phyloP scores from a whole-genome alignment of 768 basidiomycete species.

The Boletus reticulatus region DNA sequence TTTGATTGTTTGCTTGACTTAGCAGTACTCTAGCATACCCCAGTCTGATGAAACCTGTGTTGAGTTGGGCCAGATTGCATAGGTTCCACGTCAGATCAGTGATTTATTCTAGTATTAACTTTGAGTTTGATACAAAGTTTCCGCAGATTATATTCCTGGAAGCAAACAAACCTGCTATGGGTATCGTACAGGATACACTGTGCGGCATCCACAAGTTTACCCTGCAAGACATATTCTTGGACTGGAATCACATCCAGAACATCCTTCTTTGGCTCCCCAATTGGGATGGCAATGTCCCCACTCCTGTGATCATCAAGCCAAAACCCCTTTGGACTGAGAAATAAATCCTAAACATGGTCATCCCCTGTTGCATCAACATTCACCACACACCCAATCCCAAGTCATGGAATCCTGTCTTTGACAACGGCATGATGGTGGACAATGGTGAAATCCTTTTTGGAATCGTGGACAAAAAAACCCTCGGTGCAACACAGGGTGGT shows the following conservation, averaged over 20 bases:
- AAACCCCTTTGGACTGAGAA: conserved; percentile 98
- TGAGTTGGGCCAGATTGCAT: conserved; percentile 96
- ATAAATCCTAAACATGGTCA: conserved; percentile 88
- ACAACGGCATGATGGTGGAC: conserved; percentile 95
- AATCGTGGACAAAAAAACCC: conserved; percentile 98
- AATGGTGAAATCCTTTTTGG: conserved; percentile 96
- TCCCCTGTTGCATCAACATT: conserved; percentile 95
- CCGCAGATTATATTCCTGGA: conserved; percentile 95
- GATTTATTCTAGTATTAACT: neutral
- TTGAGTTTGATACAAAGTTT: neutral
- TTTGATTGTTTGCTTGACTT: conserved; percentile 4
- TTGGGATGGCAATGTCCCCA: conserved; percentile 93
- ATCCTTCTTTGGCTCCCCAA: conserved; percentile 97
- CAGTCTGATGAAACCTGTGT: conserved; percentile 98
- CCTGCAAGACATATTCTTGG: conserved; percentile 90
- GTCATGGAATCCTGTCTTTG: conserved; percentile 77
- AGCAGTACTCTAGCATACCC: conserved; percentile 65
- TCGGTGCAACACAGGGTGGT: conserved; percentile 92
- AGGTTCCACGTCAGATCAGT: conserved; percentile 92
- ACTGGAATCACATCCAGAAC: conserved; percentile 95
- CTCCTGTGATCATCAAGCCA: conserved; percentile 93
- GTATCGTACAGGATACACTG: conserved; percentile 97
- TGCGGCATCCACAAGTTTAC: conserved; percentile 98
- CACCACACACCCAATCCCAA: conserved; percentile 76
- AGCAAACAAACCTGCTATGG: conserved; percentile 99